Conservation (phyloP, 345 rosid species). For the Draba incana region DNA sequence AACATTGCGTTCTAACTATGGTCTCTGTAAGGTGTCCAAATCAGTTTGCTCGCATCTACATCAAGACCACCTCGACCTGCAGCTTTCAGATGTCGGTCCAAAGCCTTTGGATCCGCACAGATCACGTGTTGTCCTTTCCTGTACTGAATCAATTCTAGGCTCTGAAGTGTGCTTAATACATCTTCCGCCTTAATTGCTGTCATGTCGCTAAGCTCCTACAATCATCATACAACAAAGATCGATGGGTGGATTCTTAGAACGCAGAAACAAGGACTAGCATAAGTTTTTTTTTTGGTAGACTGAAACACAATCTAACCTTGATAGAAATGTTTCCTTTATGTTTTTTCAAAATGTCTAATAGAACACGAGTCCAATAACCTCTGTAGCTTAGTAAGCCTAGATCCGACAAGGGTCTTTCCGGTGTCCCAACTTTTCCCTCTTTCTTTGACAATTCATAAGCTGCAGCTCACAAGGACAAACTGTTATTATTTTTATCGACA, state of each 20-base stretch:
- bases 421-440: conserved; percentile 98
- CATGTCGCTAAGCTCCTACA: conserved; percentile 96
- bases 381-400: conserved; percentile 84
- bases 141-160: conserved; percentile 91
- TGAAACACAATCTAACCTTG: conserved; percentile 52
- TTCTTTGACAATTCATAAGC: conserved; percentile 98
- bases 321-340: conserved; percentile 95
- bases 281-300: not conserved
- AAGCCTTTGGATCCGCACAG: conserved; percentile 94
- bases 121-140: conserved; percentile 97
- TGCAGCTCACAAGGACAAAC: conserved; percentile 38
- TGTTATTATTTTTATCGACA: not conserved
- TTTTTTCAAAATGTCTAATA: conserved; percentile 88
- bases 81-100: conserved; percentile 96
- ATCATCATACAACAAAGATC: not conserved
- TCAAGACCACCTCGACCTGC: conserved; percentile 97
- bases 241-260: not conserved
- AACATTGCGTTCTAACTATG: conserved; percentile 44
- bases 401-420: conserved; percentile 95
- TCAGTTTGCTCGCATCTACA: conserved; percentile 91
- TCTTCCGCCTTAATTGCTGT: conserved; percentile 96
- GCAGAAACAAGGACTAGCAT: not conserved
- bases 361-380: conserved; percentile 96
- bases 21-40: conserved; percentile 96
- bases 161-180: conserved; percentile 84